Conservation (phyloP, 2,329 filamentous ascomycete species). For the Penicillium aurantiogriseum region DNA sequence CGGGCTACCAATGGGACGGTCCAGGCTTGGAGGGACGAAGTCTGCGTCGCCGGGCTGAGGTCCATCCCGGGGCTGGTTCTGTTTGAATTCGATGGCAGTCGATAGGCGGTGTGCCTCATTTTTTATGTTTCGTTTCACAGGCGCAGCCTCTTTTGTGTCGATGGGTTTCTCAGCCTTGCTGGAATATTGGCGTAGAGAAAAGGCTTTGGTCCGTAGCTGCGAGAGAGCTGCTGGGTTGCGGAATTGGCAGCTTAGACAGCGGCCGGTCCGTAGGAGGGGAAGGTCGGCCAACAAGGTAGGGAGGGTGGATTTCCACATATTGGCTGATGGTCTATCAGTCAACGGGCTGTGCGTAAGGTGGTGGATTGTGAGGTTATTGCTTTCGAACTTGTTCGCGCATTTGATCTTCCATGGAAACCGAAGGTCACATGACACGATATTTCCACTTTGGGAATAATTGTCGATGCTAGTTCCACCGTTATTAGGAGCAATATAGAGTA, state of each 20-base stretch:
- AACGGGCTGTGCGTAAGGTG: background rate
- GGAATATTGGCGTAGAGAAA: slow-evolving; percentile 31
- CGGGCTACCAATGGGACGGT: slow-evolving; percentile 77
- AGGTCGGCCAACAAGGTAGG: slow-evolving; percentile 24
- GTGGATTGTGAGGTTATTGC: background rate
- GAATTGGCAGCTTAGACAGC: slow-evolving; percentile 39
- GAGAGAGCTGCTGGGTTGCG: slow-evolving; percentile 24
- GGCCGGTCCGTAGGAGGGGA: slow-evolving; percentile 27
- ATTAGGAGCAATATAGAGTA: background rate
- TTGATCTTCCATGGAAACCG: slow-evolving; percentile 3
- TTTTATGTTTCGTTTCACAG: background rate
- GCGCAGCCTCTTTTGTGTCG: background rate
- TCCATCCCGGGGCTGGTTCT: slow-evolving; percentile 25
- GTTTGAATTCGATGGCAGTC: slow-evolving; percentile 29
- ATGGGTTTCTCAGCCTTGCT: slow-evolving; percentile 16
- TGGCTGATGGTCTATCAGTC: slow-evolving; percentile 1
- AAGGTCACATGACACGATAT: background rate
- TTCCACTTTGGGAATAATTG: background rate
- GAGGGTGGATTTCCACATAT: slow-evolving; percentile 33
- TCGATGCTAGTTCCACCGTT: background rate
- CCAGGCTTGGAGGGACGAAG: slow-evolving; percentile 54
- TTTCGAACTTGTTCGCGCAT: background rate
- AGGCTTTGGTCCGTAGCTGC: slow-evolving; percentile 19
- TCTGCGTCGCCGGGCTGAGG: slow-evolving; percentile 38
- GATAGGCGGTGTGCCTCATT: slow-evolving; percentile 1